Base-by-base conservation (phyloP, 176 grass and related monocot species). In the Cenchrus americanus region DNA sequence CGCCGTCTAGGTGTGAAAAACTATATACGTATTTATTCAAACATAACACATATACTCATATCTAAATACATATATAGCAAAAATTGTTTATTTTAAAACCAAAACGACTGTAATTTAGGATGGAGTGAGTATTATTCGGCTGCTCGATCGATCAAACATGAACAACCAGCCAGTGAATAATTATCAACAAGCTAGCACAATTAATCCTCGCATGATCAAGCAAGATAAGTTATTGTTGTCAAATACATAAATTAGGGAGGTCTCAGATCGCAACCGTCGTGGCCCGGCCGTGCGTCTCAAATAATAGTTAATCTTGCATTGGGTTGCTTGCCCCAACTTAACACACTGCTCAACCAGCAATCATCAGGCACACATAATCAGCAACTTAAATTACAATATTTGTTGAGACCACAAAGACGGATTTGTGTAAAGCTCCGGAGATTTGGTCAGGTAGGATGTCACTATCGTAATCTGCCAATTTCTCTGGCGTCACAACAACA, bases 401-500 rank as follows among this genome's bases (percentile, higher is more conserved):
- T 62, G 27, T 32, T 73, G 66, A 22, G 73, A 50, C 58, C 26
- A 83, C 65, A 77, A 74, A 61, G 71, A 49, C 24, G n/a, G 74
- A 86, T 86, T 83, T 86, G 58, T 74, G 84, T 51, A 83, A 74
- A 83, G 32, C 60, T 43, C 21, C 27, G n/a, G 48, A 78, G 79
- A 90, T 86, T 86, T 86, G 73, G 60, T 86, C 73, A 47, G 83
- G 88, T 90, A 62, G 73, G 41, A 79, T 19, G 88, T 90, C 79
- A 22, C 74, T 86, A 50, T 90, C 88, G 66, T 50, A 82, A 86
- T 57, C 78, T 62, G 37, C 80, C 47, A 78, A 78, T 59, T 82
- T 82, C 24, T 58, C 24, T 58, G 49, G 49, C 55, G 65, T 89
- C 78, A 72, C 47, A 65, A 69, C 69, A 26, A 30, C 27, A 30